Conservation (phyloP, 2,329 filamentous ascomycete genomes). For the Gnomoniopsis sp. region DNA sequence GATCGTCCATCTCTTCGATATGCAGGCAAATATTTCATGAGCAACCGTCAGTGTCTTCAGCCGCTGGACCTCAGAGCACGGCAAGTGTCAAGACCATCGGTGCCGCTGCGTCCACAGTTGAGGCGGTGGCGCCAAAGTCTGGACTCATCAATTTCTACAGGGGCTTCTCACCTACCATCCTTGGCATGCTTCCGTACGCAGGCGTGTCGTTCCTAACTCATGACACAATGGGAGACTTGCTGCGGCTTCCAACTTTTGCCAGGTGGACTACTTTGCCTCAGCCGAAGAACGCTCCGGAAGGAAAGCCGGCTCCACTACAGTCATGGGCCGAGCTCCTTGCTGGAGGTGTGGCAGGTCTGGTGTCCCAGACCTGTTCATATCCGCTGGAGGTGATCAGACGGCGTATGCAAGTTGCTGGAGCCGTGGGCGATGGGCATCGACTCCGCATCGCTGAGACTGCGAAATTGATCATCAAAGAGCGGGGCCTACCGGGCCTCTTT, state of each 20-base stretch:
- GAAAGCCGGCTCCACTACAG: conserved; percentile 69
- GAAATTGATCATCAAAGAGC: conserved; percentile 69
- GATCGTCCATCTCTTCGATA: conserved; percentile 70
- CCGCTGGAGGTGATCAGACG: conserved; percentile 89
- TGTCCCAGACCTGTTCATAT: conserved; percentile 90
- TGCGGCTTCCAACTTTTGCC: conserved; percentile 67
- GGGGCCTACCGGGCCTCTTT: conserved; percentile 79
- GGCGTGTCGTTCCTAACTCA: conserved; percentile 95
- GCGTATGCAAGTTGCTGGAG: conserved; percentile 94
- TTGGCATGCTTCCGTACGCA: conserved; percentile 96
- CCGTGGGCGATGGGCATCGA: conserved; percentile 83
- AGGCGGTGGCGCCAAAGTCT: conserved; percentile 54
- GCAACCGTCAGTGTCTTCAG: conserved; percentile 43
- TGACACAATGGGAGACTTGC: conserved; percentile 80
- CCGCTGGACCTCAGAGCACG: conserved; percentile 28
- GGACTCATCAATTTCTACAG: conserved; percentile 92
- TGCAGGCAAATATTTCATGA: conserved; percentile 87
- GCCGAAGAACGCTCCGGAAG: conserved; percentile 47
- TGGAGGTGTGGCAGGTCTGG: conserved; percentile 80
- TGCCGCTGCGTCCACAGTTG: conserved; percentile 40
- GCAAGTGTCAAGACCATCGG: conserved; percentile 40
- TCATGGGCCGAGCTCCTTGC: conserved; percentile 84
- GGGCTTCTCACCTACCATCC: conserved; percentile 83
- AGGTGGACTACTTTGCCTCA: conserved; percentile 72
- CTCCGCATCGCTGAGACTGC: conserved; percentile 78